Percentiles rank a stretch among this genome's conserved stretches.
Evolutionary conservation across 768 basidiomycete species (phyloP).

Genomic region (Nidularia sp.): DNA sequence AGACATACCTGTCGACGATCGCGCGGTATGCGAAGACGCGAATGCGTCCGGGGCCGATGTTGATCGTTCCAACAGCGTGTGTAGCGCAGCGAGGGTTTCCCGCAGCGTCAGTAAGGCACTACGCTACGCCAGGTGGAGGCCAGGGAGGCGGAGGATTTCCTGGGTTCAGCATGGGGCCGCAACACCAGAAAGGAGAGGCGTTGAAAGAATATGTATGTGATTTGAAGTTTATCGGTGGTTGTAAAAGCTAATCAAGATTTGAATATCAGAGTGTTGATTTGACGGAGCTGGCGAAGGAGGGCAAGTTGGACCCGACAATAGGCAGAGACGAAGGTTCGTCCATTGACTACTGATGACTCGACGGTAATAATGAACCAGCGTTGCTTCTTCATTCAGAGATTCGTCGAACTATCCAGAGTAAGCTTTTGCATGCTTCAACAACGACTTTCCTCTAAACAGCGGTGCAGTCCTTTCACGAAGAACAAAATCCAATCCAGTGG

Average conservation of each 20-base stretch:
- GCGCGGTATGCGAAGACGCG: background rate
- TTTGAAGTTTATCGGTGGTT: background rate
- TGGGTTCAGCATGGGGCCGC: slow-evolving; percentile 52
- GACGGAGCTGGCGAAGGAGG: slow-evolving; percentile 77
- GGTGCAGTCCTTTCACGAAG: slow-evolving; percentile 71
- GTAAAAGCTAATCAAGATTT: background rate
- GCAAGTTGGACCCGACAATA: slow-evolving; percentile 89
- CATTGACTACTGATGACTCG: background rate
- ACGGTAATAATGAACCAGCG: background rate
- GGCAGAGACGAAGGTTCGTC: slow-evolving; percentile 76
- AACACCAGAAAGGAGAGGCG: slow-evolving; percentile 78
- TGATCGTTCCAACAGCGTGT: background rate
- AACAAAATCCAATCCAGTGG: slow-evolving; percentile 92
- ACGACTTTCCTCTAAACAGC: background rate
- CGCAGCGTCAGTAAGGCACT: slow-evolving; percentile 20
- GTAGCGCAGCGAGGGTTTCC: background rate
- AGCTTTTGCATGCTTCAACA: slow-evolving; percentile 12
- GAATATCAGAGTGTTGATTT: slow-evolving; percentile 67
- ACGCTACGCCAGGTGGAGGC: slow-evolving; percentile 35
- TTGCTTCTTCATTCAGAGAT: slow-evolving; percentile 52
- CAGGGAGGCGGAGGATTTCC: slow-evolving; percentile 49
- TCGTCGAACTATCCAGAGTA: slow-evolving; percentile 86
- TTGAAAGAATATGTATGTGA: slow-evolving; percentile 66
- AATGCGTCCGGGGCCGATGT: background rate
- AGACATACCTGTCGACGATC: background rate